Evolutionary conservation across 2,329 filamentous ascomycete species (phyloP), one percentile per base, ranked within the genome.

Genomic region (Alternaria burnsii): DNA sequence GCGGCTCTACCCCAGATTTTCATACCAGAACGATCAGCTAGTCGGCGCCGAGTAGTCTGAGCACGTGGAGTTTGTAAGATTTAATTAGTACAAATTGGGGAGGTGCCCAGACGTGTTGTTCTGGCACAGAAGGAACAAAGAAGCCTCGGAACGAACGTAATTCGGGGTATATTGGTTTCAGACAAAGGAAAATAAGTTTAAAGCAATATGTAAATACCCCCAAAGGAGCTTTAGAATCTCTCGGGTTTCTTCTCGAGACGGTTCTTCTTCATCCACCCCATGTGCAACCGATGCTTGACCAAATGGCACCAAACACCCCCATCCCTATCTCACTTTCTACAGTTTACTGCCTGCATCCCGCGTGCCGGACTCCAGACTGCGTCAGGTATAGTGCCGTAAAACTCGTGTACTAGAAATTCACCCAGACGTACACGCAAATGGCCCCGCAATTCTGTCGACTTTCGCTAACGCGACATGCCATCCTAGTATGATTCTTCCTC

Each of bases 401-500:
- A n/a, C 68, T 67, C 64, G 68, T 70, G 60, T 65, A 62, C 59
- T 61, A 46, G 56, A 43, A 65, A 66, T 62, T 50, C 50, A 34
- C 52, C 48, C 53, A 66, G 51, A 58, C 52, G 52, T 46, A 62
- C 60, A 68, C 62, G 59, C 61, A 65, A 63, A 58, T 60, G 57
- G 50, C 62, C 47, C 59, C 68, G 65, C 70, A 69, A 47, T 50
- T 42, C 61, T 58, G 60, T 54, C 52, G 44, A 51, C 55, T 30
- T 50, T n/a, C 53, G 41, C 52, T 52, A 54, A 48, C 16, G 53
- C 44, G 40, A 44, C 26, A n/a, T 43, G 24, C 30, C 51, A 14
- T 14, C 63, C 58, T 78, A 87, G 74, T 84, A 87, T n/a, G 84
- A 86, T 76, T 88, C 85, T 38, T 87, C 85, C 42, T 86, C 86